These are phyloP conservation scores for Claviceps humidiphila DNA, from an alignment of 2,329 filamentous ascomycete species.

Conservation along the genomic window DNA sequence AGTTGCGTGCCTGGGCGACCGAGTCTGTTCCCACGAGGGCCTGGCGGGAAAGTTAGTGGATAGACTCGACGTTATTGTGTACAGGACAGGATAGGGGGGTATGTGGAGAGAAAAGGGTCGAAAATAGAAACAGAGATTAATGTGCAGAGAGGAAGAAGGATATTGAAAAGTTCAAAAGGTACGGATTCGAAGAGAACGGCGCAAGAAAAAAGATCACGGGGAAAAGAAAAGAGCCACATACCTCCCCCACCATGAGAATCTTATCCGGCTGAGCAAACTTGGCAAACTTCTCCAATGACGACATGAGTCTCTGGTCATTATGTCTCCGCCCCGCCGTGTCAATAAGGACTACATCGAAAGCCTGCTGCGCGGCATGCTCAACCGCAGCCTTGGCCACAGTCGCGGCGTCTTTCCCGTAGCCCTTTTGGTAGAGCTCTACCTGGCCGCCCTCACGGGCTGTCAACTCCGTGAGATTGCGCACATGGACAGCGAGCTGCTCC, in stretches of 20 bases:
- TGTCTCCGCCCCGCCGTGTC: constrained; percentile 91
- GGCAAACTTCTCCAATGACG: constrained; percentile 89
- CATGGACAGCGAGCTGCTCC: constrained; percentile 91
- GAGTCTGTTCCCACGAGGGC: constrained; percentile 91
- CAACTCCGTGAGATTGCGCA: constrained; percentile 83
- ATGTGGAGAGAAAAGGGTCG: no score
- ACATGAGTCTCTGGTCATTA: constrained; percentile 94
- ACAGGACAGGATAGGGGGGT: neutral
- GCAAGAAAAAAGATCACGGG: neutral
- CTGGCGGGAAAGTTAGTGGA: constrained; percentile 16
- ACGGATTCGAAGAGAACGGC: no score
- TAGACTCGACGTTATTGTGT: no score
- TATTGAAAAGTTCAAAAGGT: no score
- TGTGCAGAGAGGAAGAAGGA: neutral
- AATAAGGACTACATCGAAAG: constrained; percentile 88
- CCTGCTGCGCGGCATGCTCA: constrained; percentile 56
- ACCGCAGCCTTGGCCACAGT: constrained; percentile 92
- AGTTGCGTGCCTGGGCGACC: constrained; percentile 90
- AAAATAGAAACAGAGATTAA: neutral
- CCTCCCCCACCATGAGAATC: constrained; percentile 82
- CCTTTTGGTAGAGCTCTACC: constrained; percentile 90
- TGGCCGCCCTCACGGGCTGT: constrained; percentile 68
- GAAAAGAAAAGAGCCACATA: constrained; percentile 12
- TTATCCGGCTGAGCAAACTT: constrained; percentile 95
- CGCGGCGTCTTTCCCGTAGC: constrained; percentile 94